Evolutionary conservation across 371 early-diverging fungal species (phyloP).

Genomic region (Apophysomyces sp.): DNA sequence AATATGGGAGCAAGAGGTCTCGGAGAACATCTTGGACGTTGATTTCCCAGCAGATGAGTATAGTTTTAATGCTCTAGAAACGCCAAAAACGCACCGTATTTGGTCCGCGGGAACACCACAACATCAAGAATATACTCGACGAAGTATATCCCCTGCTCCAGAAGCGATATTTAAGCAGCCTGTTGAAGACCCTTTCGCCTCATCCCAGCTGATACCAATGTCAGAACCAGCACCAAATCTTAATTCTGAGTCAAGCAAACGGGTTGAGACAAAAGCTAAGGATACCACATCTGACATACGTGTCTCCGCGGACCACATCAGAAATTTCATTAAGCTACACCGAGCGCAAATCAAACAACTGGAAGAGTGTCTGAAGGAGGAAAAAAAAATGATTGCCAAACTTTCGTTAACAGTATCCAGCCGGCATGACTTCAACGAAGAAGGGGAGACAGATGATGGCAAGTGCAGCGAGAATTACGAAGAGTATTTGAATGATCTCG

Average conservation of each 20-base stretch:
- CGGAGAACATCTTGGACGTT: slow-evolving; percentile 43
- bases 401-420: slow-evolving; percentile 53
- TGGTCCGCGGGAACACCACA: slow-evolving; percentile 13
- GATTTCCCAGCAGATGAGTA: slow-evolving; percentile 34
- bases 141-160: slow-evolving; percentile 38
- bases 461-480: slow-evolving; percentile 24
- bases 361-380: slow-evolving; percentile 73
- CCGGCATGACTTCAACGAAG: slow-evolving; percentile 23
- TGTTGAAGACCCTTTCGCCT: slow-evolving; percentile 12
- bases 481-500: slow-evolving; percentile 55
- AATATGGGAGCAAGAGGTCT: slow-evolving; percentile 29
- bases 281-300: not conserved
- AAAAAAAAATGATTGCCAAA: slow-evolving; percentile 76
- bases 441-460: slow-evolving; percentile 22
- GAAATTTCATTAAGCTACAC: slow-evolving; percentile 74
- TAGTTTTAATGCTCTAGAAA: slow-evolving; percentile 24
- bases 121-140: slow-evolving; percentile 28
- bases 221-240: not conserved
- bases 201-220: not conserved
- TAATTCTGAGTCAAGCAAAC: not conserved
- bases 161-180: slow-evolving; percentile 19
- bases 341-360: slow-evolving; percentile 76
- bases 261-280: not conserved
- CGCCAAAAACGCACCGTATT: slow-evolving; percentile 31
- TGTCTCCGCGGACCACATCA: slow-evolving; percentile 34